phyloP scores from a whole-genome alignment of 148 eudicot genomes.

The Camellia lanceoleosa region DNA sequence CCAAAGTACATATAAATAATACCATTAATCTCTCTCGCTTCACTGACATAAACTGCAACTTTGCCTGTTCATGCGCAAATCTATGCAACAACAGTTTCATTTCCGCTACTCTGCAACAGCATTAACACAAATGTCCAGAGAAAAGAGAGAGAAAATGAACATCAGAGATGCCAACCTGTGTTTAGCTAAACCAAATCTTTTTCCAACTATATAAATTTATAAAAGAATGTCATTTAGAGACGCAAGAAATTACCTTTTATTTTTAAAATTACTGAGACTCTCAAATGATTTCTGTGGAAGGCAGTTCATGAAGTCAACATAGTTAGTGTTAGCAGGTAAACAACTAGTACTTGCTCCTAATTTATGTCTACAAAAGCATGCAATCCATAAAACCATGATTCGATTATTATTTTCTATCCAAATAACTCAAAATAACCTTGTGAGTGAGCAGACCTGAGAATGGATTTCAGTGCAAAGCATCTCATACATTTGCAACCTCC shows the following conservation, averaged over 20 bases:
- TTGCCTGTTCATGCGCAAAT: slow-evolving; percentile 55
- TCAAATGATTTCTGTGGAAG: slow-evolving; percentile 48
- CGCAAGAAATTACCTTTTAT: slow-evolving; percentile 48
- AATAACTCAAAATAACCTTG: slow-evolving; percentile 11
- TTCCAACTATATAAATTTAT: neutral
- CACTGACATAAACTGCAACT: slow-evolving; percentile 46
- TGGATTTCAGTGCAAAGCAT: slow-evolving; percentile 31
- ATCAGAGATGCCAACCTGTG: neutral
- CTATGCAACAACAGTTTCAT: slow-evolving; percentile 47
- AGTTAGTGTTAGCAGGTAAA: slow-evolving; percentile 3
- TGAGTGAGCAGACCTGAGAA: slow-evolving; percentile 57
- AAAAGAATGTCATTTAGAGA: neutral
- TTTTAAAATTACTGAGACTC: slow-evolving; percentile 25
- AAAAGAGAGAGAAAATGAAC: neutral
- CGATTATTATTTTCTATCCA: neutral
- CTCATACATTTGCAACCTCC: slow-evolving; percentile 50
- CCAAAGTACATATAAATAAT: slow-evolving; percentile 19
- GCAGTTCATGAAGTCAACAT: slow-evolving; percentile 5
- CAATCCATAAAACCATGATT: neutral
- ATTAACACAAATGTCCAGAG: slow-evolving; percentile 16
- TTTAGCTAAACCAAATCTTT: slow-evolving; percentile 7
- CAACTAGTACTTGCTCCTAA: neutral
- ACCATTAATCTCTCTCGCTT: slow-evolving; percentile 65
- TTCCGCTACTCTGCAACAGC: slow-evolving; percentile 51
- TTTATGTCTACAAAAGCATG: slow-evolving; percentile 1